These are phyloP conservation scores for Pezicula neosporulosa DNA, from an alignment of 2,329 filamentous ascomycete species.

Conservation along the genomic window DNA sequence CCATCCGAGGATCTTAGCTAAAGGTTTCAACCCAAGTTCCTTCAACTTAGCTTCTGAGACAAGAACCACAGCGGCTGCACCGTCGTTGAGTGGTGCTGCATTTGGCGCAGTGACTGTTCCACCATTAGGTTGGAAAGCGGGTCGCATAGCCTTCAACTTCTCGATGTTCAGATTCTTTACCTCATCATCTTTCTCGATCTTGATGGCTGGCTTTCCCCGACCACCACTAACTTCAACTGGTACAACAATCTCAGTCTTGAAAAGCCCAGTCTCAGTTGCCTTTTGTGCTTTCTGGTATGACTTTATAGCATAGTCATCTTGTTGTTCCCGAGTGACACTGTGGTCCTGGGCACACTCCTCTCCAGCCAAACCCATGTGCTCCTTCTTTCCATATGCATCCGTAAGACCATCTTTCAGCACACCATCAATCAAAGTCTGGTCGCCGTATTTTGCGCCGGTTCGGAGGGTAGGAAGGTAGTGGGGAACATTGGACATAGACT, in stretches of 20 bases:
- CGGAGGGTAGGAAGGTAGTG: slow-evolving; percentile 91
- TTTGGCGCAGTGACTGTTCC: slow-evolving; percentile 96
- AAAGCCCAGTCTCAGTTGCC: slow-evolving; percentile 76
- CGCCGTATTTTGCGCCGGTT: slow-evolving; percentile 87
- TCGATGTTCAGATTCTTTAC: slow-evolving; percentile 88
- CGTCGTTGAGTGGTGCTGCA: slow-evolving; percentile 93
- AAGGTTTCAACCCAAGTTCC: slow-evolving; percentile 83
- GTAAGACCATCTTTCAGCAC: slow-evolving; percentile 92
- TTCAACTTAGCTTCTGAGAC: slow-evolving; percentile 93
- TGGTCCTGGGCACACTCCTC: slow-evolving; percentile 91
- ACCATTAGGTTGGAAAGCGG: slow-evolving; percentile 72
- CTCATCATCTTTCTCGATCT: slow-evolving; percentile 86
- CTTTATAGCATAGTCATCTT: slow-evolving; percentile 94
- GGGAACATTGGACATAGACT: slow-evolving; percentile 98
- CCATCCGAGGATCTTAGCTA: slow-evolving; percentile 97
- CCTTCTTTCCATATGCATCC: slow-evolving; percentile 85
- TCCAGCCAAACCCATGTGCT: slow-evolving; percentile 92
- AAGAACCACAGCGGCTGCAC: slow-evolving; percentile 86
- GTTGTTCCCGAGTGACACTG: slow-evolving; percentile 74
- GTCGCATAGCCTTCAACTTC: slow-evolving; percentile 82
- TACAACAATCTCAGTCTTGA: slow-evolving; percentile 80
- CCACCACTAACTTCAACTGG: slow-evolving; percentile 85
- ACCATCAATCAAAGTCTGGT: slow-evolving; percentile 85
- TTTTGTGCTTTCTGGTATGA: slow-evolving; percentile 92
- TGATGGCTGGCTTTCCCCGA: slow-evolving; percentile 82